These are phyloP conservation scores for Solanum pinnatisectum DNA, from an alignment of 257 asterid species.

Conservation along the genomic window DNA sequence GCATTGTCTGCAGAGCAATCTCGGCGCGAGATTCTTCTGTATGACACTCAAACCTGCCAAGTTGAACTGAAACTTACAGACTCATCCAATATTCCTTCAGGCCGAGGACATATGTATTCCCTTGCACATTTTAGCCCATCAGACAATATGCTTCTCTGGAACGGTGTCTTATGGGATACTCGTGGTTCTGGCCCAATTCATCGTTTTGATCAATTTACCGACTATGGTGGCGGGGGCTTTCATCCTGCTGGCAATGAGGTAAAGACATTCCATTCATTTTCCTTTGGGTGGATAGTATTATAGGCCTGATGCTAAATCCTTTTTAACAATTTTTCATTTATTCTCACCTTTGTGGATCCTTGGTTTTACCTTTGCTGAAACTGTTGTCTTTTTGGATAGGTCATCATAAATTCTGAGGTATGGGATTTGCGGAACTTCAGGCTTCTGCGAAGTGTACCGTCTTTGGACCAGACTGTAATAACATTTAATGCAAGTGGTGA, in stretches of 20 bases:
- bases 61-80: slow-evolving; percentile 60
- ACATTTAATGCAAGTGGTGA: slow-evolving; percentile 88
- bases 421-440: slow-evolving; percentile 90
- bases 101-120: slow-evolving; percentile 71
- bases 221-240: slow-evolving; percentile 96
- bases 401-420: slow-evolving; percentile 89
- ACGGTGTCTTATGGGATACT: slow-evolving; percentile 93
- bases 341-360: not conserved
- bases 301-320: not conserved
- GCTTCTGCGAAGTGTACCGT: slow-evolving; percentile 82
- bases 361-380: not conserved
- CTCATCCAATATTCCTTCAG: slow-evolving; percentile 40
- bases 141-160: slow-evolving; percentile 81
- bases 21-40: slow-evolving; percentile 77
- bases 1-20: slow-evolving; percentile 62
- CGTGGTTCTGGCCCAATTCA: slow-evolving; percentile 62
- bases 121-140: slow-evolving; percentile 76
- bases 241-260: slow-evolving; percentile 99
- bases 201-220: slow-evolving; percentile 84
- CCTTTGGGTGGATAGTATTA: not conserved
- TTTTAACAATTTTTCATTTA: not conserved
- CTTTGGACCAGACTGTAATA: slow-evolving; percentile 75
- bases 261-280: not conserved
- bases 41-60: slow-evolving; percentile 61
- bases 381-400: slow-evolving; percentile 31